Evolutionary conservation across 768 basidiomycete species (phyloP).

Genomic region (Amyloporia xantha): DNA sequence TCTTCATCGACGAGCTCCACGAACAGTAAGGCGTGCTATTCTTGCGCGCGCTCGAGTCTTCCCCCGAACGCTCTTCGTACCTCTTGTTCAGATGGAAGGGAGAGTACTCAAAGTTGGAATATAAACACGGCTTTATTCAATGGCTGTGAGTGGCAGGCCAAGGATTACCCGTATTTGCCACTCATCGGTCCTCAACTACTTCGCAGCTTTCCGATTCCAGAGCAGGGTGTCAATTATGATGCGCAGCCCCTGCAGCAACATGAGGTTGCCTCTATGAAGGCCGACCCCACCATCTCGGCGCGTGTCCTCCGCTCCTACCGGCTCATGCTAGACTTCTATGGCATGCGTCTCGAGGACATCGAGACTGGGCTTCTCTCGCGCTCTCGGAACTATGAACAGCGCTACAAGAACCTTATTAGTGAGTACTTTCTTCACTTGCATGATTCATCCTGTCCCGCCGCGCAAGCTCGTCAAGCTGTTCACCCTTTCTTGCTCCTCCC

Average conservation of each 20-base stretch:
- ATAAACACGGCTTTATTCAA: slow-evolving; percentile 69
- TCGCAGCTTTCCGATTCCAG: slow-evolving; percentile 64
- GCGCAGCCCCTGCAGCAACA: slow-evolving; percentile 63
- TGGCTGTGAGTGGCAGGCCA: slow-evolving; percentile 57
- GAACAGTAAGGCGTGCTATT: slow-evolving; percentile 41
- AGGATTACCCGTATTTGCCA: neutral
- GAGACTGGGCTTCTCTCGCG: slow-evolving; percentile 58
- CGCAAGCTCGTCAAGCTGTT: no score
- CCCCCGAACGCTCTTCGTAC: neutral
- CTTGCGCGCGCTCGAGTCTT: no score
- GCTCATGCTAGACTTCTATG: slow-evolving; percentile 79
- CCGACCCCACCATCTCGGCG: slow-evolving; percentile 37
- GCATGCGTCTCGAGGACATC: slow-evolving; percentile 54
- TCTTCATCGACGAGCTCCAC: slow-evolving; percentile 58
- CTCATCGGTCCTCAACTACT: neutral
- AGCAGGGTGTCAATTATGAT: slow-evolving; percentile 63
- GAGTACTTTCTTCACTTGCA: slow-evolving; percentile 31
- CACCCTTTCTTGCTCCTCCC: no score
- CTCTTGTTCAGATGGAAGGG: slow-evolving; percentile 48
- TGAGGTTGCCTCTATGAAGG: slow-evolving; percentile 53
- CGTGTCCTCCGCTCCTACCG: slow-evolving; percentile 55
- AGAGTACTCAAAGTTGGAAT: slow-evolving; percentile 56
- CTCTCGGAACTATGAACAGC: slow-evolving; percentile 40
- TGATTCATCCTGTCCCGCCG: neutral
- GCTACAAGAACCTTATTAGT: slow-evolving; percentile 64